Evolutionary conservation across 225 moss, liverwort and hornwort genomes (phyloP).

Genomic region (Polytrichum formosum): DNA sequence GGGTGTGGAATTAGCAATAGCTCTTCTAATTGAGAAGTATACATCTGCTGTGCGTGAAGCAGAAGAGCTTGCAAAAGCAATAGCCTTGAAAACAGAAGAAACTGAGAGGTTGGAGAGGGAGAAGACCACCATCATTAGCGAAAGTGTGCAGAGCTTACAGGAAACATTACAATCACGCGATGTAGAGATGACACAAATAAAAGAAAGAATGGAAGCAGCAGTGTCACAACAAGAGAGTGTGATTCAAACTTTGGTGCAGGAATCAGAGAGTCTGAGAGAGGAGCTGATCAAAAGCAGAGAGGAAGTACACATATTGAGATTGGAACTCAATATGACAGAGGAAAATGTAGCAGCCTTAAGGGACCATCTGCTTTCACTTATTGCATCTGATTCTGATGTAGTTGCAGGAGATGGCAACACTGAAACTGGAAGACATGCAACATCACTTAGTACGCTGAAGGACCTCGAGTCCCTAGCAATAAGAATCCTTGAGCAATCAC

Average conservation of each 20-base stretch:
- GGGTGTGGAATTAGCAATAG: conserved; percentile 27
- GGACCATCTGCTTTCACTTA: conserved; percentile 44
- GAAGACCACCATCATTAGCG: conserved; percentile 22
- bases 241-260: conserved; percentile 24
- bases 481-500: conserved; percentile 33
- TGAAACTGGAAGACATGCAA: conserved; percentile 32
- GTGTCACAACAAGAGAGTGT: conserved; percentile 37
- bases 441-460: conserved; percentile 33
- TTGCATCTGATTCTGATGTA: conserved; percentile 40
- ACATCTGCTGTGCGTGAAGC: conserved; percentile 24
- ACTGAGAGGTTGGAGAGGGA: conserved; percentile 30
- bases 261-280: conserved; percentile 36
- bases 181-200: conserved; percentile 35
- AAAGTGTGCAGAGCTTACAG: conserved; percentile 41
- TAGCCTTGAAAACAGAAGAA: conserved; percentile 13
- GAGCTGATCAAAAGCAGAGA: conserved; percentile 35
- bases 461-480: conserved; percentile 43
- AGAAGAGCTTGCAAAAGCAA: conserved; percentile 25
- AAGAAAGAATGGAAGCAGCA: conserved; percentile 37
- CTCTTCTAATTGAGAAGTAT: conserved; percentile 28
- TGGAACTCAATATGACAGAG: conserved; percentile 35
- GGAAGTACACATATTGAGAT: conserved; percentile 36
- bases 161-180: conserved; percentile 38
- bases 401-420: conserved; percentile 13
- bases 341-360: conserved; percentile 35